Evolutionary conservation across 192 early-diverging fungal genomes (phyloP).

Genomic region (Podila epicladia): DNA sequence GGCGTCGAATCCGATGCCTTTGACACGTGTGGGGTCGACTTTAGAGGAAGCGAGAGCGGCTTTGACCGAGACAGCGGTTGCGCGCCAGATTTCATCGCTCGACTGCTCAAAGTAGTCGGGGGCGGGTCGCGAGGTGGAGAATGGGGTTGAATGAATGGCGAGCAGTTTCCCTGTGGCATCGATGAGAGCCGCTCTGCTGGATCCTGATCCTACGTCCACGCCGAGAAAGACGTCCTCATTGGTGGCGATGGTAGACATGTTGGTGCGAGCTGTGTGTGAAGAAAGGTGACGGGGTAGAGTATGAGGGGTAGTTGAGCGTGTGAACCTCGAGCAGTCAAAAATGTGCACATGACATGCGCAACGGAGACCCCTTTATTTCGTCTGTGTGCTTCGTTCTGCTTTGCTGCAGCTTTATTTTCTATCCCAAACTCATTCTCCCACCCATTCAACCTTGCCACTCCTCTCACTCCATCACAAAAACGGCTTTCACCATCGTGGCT

Average conservation of each 20-base stretch:
- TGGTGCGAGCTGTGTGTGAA: neutral
- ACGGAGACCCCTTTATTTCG: neutral
- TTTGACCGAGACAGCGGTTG: constrained; percentile 57
- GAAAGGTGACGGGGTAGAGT: neutral
- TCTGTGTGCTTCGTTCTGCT: neutral
- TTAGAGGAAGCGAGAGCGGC: constrained; percentile 43
- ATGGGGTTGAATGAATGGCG: constrained; percentile 55
- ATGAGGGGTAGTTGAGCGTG: neutral
- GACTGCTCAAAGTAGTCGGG: constrained; percentile 75
- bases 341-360: neutral
- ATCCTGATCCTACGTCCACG: constrained; percentile 54
- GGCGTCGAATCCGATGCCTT: constrained; percentile 80
- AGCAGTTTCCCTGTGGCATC: constrained; percentile 57
- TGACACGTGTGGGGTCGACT: constrained; percentile 47
- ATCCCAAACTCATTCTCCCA: neutral
- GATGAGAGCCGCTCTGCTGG: constrained; percentile 64
- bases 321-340: neutral
- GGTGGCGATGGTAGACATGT: constrained; percentile 8
- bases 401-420: neutral
- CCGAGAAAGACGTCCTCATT: constrained; percentile 36
- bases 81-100: constrained; percentile 73
- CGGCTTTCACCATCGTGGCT: neutral
- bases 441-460: neutral
- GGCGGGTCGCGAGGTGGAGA: constrained; percentile 55
- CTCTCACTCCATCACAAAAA: neutral